Evolutionary conservation across 257 asterid genomes (phyloP), one percentile per base, ranked within the genome.

Genomic region (Lithospermum erythrorhizon): DNA sequence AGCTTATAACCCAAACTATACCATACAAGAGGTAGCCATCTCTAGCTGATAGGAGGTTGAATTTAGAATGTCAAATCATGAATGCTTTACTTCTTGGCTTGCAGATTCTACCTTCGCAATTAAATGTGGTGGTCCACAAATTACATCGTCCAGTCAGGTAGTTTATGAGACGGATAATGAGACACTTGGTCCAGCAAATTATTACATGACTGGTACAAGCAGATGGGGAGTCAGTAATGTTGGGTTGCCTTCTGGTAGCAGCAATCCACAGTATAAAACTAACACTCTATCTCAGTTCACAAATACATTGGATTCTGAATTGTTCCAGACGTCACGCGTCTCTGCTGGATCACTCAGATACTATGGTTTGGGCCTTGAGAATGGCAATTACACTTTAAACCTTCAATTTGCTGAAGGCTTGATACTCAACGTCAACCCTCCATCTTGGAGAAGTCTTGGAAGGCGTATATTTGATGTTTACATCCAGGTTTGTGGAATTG

Each of bases 171-270:
- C 61, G 41, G 87, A 85, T 21, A 64, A 57, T 45, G 79, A 62
- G 64, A 66, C 74, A 53, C 78, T 82, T 35, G 94, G 94, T 65
- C 90, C 94, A 32, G 77, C 87, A 21, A 66, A 81, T 55, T 80
- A 80, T 70, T 76, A 68, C 57, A 71, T 75, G 69, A 67, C 77
- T 17, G 64, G 61, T 45, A 59, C 72, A 22, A 62, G 69, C 37
- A 76, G 84, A 80, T 85, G 90, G 90, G 90, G 81, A 57, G 85
- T 85, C 48, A 85, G 90, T 61, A 85, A 85, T 76, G 78, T 63
- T 51, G 94, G 94, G 53, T 68, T 78, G 59, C 78, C 80, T 61
- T 27, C 80, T 37, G 81, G 57, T 37, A 80, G 64, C 71, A 63
- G n/a, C 15, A 64, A 30, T 68, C 83, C 83, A 35, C 22, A 58